Evolutionary conservation across 495 filamentous ascomycete species (phyloP).

Genomic region (Penicillium atrosanguineum): DNA sequence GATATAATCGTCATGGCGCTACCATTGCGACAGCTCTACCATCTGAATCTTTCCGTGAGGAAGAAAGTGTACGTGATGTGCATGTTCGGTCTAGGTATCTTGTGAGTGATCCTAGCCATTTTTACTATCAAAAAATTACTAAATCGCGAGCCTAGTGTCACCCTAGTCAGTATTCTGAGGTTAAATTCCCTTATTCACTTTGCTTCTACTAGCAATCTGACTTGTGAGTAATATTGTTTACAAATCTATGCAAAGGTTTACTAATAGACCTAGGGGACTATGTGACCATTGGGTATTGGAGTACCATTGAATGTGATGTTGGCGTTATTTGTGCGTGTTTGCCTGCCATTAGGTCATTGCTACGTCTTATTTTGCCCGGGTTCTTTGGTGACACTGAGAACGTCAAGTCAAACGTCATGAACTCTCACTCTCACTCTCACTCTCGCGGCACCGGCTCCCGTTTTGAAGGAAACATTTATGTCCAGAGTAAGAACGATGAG

Average conservation of each 20-base stretch:
- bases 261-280: slow-evolving; percentile 32
- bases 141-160: slow-evolving; percentile 20
- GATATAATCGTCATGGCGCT: slow-evolving; percentile 48
- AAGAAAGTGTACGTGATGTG: slow-evolving; percentile 34
- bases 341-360: slow-evolving; percentile 30
- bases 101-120: too few species aligned
- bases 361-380: slow-evolving; percentile 24
- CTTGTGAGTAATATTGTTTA: slow-evolving; percentile 24
- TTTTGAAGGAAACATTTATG: slow-evolving; percentile 11
- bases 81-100: slow-evolving; percentile 38
- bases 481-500: slow-evolving; percentile 18
- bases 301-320: slow-evolving; percentile 32
- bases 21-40: slow-evolving; percentile 31
- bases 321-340: slow-evolving; percentile 36
- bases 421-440: slow-evolving; percentile 12
- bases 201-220: slow-evolving; percentile 28
- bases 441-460: slow-evolving; percentile 20
- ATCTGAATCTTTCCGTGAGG: slow-evolving; percentile 26
- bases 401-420: slow-evolving; percentile 15
- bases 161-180: slow-evolving; percentile 34
- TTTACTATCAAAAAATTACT: too few species aligned
- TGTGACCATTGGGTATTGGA: slow-evolving; percentile 33
- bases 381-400: slow-evolving; percentile 27
- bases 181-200: slow-evolving; percentile 33
- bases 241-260: neutral